A percentile compares a stretch with the other conserved stretches of the same genome.
Conservation (phyloP, 2,329 filamentous ascomycete genomes). For the Aspergillus intermedius region DNA sequence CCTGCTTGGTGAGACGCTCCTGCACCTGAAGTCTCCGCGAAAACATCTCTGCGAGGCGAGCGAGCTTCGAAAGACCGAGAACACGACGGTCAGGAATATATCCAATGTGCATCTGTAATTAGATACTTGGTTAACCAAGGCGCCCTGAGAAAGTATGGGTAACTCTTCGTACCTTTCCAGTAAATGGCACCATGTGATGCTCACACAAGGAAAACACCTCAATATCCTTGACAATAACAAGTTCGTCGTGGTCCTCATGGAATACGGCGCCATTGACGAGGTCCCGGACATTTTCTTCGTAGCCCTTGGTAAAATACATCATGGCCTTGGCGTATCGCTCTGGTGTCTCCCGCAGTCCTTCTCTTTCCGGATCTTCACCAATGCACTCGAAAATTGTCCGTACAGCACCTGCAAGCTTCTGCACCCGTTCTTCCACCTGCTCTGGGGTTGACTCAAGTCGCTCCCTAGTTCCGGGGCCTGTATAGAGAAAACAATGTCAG, state of each 20-base stretch:
- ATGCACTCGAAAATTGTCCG: constrained; percentile 60
- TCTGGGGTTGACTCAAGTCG: constrained; percentile 53
- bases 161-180: constrained; percentile 64
- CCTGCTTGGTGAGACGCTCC: constrained; percentile 91
- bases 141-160: not conserved
- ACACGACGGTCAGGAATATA: constrained; percentile 91
- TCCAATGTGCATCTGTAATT: constrained; percentile 84
- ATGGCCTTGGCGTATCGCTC: constrained; percentile 90
- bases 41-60: constrained; percentile 96
- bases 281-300: constrained; percentile 86
- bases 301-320: constrained; percentile 93
- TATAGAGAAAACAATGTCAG: constrained; percentile 8
- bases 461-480: constrained; percentile 43
- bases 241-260: constrained; percentile 91
- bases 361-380: constrained; percentile 59
- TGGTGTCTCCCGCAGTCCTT: constrained; percentile 61
- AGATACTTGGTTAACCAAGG: constrained; percentile 6
- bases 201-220: constrained; percentile 93
- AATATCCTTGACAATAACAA: constrained; percentile 97
- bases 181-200: constrained; percentile 95
- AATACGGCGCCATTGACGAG: constrained; percentile 93
- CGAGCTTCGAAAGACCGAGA: constrained; percentile 91
- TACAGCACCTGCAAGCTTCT: constrained; percentile 58
- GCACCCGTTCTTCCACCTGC: constrained; percentile 50
- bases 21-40: constrained; percentile 88